Percentiles rank a stretch among this genome's conserved stretches.
Conservation (phyloP, 176 grass and related monocot species). For the Oryza nivara region DNA sequence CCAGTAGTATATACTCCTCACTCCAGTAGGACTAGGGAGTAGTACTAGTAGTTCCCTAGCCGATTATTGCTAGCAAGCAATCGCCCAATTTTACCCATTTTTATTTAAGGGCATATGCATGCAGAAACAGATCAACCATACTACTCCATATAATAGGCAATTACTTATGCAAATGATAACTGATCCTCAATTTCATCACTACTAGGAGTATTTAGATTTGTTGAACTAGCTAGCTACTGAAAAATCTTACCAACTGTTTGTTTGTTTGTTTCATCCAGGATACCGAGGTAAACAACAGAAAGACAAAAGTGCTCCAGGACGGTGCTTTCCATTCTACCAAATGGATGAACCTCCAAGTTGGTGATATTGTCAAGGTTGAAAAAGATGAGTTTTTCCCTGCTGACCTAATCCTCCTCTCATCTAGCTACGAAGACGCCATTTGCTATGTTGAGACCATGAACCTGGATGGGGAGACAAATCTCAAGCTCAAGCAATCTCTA, state of each 20-base stretch:
- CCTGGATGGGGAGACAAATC: constrained; percentile 94
- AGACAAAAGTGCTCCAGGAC: constrained; percentile 40
- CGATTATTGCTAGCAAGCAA: no score
- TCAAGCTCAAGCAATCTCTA: constrained; percentile 86
- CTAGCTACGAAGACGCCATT: constrained; percentile 81
- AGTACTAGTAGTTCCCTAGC: no score
- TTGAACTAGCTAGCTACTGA: neutral
- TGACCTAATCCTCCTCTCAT: constrained; percentile 82
- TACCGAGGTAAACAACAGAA: constrained; percentile 72
- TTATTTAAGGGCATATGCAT: no score
- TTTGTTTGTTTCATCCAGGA: constrained; percentile 51
- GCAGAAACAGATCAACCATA: neutral
- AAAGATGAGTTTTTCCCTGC: constrained; percentile 95
- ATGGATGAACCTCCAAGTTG: constrained; percentile 73
- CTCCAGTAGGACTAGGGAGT: no score
- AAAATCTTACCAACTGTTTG: no score
- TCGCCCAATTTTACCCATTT: no score
- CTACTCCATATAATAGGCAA: neutral
- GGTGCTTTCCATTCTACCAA: constrained; percentile 53
- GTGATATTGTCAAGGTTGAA: constrained; percentile 77
- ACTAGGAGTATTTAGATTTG: neutral
- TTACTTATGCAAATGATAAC: neutral
- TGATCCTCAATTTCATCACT: neutral
- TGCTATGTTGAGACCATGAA: constrained; percentile 99
- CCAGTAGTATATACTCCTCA: no score